These are phyloP conservation scores for Orobanche coerulescens DNA, from an alignment of 257 asterid species.

Conservation along the genomic window DNA sequence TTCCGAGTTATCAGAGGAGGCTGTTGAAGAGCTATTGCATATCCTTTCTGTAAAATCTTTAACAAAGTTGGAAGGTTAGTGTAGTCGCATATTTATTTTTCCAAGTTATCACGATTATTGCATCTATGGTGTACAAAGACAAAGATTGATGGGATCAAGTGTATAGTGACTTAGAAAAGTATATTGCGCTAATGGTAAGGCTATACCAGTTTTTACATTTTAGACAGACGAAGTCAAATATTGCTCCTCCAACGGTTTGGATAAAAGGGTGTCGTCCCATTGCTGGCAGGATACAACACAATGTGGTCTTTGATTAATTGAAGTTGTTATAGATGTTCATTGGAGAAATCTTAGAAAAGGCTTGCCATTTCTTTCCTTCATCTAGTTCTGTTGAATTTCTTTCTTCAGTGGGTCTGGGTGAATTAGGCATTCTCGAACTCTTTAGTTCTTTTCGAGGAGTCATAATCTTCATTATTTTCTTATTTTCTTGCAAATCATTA, in stretches of 20 bases:
- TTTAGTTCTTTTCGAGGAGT: not conserved
- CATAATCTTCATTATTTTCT: not conserved
- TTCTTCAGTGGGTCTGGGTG: not conserved
- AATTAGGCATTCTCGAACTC: not conserved
- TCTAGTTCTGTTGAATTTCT: not conserved
- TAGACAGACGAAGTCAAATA: too few species aligned
- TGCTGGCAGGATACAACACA: not conserved
- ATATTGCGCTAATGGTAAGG: too few species aligned
- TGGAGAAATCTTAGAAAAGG: not conserved
- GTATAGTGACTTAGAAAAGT: too few species aligned
- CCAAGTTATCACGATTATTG: conserved; percentile 10
- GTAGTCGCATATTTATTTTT: not conserved
- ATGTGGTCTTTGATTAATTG: not conserved
- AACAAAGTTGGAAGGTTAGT: conserved; percentile 74
- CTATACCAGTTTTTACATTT: too few species aligned
- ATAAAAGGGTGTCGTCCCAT: too few species aligned
- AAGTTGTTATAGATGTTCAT: not conserved
- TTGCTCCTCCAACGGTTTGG: too few species aligned
- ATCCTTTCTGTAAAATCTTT: conserved; percentile 75
- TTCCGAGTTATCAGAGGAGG: conserved; percentile 75
- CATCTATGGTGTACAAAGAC: not conserved
- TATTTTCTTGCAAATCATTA: conserved; percentile 16
- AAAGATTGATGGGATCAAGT: not conserved
- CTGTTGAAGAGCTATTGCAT: conserved; percentile 77
- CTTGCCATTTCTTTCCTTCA: not conserved